Evolutionary conservation across 1,284 basidiomycete species (phyloP).

Genomic region (Wolfiporia cocos): DNA sequence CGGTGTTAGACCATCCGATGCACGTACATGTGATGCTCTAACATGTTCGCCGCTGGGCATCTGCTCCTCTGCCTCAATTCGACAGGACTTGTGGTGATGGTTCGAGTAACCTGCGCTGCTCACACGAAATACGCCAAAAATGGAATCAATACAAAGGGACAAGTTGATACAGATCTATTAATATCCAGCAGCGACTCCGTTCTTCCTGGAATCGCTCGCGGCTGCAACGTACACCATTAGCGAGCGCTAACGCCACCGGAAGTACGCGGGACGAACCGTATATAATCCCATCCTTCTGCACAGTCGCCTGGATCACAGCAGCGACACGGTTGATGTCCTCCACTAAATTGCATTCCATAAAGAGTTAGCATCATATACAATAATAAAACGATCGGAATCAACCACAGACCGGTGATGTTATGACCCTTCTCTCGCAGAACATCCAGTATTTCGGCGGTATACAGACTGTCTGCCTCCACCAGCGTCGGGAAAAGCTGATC

Average conservation of each 20-base stretch:
- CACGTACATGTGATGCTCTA: constrained; percentile 4
- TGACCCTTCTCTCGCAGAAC: constrained; percentile 64
- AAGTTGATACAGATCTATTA: constrained; percentile 25
- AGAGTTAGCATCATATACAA: neutral
- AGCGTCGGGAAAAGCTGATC: constrained; percentile 77
- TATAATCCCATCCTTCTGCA: constrained; percentile 45
- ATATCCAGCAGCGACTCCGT: constrained; percentile 78
- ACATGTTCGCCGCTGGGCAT: too few relatives aligned
- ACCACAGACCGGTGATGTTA: constrained; percentile 53
- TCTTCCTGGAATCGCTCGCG: constrained; percentile 81
- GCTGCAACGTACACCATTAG: constrained; percentile 35
- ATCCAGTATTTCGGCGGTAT: constrained; percentile 47
- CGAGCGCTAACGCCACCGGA: neutral
- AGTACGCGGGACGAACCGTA: constrained; percentile 41
- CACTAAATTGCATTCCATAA: constrained; percentile 19
- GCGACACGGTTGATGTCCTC: constrained; percentile 54
- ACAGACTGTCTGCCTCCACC: constrained; percentile 62
- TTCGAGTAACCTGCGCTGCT: too few relatives aligned
- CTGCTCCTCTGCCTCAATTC: too few relatives aligned
- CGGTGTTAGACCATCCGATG: constrained; percentile 1
- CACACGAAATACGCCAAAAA: too few relatives aligned
- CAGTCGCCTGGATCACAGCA: constrained; percentile 70
- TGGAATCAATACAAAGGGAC: too few relatives aligned
- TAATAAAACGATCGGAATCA: constrained; percentile 5
- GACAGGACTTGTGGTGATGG: too few relatives aligned